Evolutionary conservation across 2,329 filamentous ascomycete genomes (phyloP).

Genomic region (Pseudogymnoascus sp.): DNA sequence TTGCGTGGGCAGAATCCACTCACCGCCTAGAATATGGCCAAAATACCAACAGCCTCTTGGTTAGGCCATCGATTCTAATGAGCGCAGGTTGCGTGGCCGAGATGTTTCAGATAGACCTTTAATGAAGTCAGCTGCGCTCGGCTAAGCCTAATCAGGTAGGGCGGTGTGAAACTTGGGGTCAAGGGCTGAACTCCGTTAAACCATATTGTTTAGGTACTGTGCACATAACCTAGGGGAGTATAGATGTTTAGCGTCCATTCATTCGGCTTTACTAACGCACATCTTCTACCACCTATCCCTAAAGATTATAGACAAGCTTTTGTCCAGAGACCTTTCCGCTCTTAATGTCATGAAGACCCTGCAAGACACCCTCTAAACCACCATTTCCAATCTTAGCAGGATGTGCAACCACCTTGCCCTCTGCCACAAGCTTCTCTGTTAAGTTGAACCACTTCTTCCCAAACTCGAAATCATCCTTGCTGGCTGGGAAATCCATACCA

Average conservation of each 20-base stretch:
- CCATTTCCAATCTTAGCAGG: slow-evolving; percentile 10
- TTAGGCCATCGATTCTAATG: too few species aligned
- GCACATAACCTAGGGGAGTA: too few species aligned
- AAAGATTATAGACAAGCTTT: slow-evolving; percentile 19
- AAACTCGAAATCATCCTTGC: slow-evolving; percentile 16
- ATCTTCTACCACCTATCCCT: background rate
- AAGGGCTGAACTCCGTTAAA: background rate
- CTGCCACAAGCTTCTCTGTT: slow-evolving; percentile 14
- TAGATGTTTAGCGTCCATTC: background rate
- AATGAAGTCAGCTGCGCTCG: too few species aligned
- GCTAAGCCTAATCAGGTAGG: too few species aligned
- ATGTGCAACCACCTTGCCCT: slow-evolving; percentile 15
- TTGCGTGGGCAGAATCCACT: too few species aligned
- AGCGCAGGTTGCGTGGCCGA: too few species aligned
- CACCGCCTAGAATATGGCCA: too few species aligned
- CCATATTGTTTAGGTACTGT: background rate
- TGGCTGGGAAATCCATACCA: slow-evolving; percentile 10
- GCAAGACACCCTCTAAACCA: slow-evolving; percentile 12
- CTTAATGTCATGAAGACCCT: slow-evolving; percentile 13
- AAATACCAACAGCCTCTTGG: too few species aligned
- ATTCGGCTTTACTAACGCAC: background rate
- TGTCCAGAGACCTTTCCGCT: slow-evolving; percentile 11
- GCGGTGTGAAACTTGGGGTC: too few species aligned
- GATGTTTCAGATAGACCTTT: too few species aligned
- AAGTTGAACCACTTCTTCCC: slow-evolving; percentile 12